Base-by-base conservation (phyloP, 139 green algal genomes). In the Coelastrella sp. region DNA sequence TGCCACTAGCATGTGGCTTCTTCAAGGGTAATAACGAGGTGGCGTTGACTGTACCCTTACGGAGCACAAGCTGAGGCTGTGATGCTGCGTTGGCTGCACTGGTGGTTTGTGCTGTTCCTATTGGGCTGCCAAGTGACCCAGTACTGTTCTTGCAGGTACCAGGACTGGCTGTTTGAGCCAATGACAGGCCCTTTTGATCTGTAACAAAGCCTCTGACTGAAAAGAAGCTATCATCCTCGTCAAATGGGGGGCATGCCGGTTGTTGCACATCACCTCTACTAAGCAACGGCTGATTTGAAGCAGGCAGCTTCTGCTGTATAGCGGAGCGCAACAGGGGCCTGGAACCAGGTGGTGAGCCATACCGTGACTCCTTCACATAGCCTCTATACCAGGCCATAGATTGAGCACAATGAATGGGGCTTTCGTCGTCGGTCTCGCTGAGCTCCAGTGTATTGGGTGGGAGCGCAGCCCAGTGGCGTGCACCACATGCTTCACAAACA, bases 371-470 rank as follows among this genome's bases (percentile, higher is more conserved):
- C 19, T 76, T 24, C 68, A 25, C 68, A 76, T 76, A 76, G 19
- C 68, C 24, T 76, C 19, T n/a, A 76, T 76, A 76, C 68, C 68
- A 76, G 17, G 68, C n/a, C 68, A 76, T 76, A 19, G 68, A 76
- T 76, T 19, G 68, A 24, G 68, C 68, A 76, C 68, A 76, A 25
- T 76, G 68, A 76, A 76, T 25, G 19, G 35, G 8, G 68, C 19
- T 76, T 76, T 76, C 68, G 17, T 25, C 68, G 68, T 76, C 63
- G 63, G 12, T 70, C 12, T 70, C 63, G 63, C 63, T 24, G 15
- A 24, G 17, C n/a, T 24, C 19, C 15, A 76, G 68, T 76, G 68
- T 76, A 8, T 11, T 76, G 19, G 19, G 17, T 19, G n/a, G 68
- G 24, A 8, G 19, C 7, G 68, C 68, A 76, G 68, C 68, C 7